Evolutionary conservation across 2,329 filamentous ascomycete genomes (phyloP).

Genomic region (Calonectria montana): DNA sequence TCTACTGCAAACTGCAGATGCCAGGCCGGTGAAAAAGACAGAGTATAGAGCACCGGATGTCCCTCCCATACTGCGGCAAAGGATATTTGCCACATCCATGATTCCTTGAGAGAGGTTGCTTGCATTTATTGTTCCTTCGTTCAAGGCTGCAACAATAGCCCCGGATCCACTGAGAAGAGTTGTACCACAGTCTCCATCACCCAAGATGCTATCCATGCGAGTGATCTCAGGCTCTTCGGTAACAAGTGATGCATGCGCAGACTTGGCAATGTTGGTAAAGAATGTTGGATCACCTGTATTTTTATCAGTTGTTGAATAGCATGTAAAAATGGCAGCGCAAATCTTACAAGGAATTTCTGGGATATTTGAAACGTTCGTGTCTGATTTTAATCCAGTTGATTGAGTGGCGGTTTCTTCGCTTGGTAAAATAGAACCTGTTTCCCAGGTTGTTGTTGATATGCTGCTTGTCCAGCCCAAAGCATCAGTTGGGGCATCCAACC

Average conservation of each 20-base stretch:
- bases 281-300: background rate
- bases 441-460: background rate
- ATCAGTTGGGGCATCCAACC: constrained; percentile 5
- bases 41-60: constrained; percentile 12
- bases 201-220: constrained; percentile 9
- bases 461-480: constrained; percentile 6
- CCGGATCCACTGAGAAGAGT: constrained; percentile 9
- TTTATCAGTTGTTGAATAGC: background rate
- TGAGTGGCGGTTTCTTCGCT: background rate
- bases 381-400: background rate
- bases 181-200: constrained; percentile 17
- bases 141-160: background rate
- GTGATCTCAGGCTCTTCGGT: constrained; percentile 12
- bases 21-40: constrained; percentile 6
- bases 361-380: background rate
- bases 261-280: background rate
- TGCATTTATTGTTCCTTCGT: background rate
- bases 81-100: constrained; percentile 3
- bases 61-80: constrained; percentile 14
- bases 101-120: constrained; percentile 11
- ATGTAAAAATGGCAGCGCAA: background rate
- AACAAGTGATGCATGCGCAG: background rate
- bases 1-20: background rate
- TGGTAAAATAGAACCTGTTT: background rate
- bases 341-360: background rate